Evolutionary conservation across 2,329 filamentous ascomycete genomes (phyloP), one percentile per base, ranked within the genome.

Genomic region (Diaporthe sp.): DNA sequence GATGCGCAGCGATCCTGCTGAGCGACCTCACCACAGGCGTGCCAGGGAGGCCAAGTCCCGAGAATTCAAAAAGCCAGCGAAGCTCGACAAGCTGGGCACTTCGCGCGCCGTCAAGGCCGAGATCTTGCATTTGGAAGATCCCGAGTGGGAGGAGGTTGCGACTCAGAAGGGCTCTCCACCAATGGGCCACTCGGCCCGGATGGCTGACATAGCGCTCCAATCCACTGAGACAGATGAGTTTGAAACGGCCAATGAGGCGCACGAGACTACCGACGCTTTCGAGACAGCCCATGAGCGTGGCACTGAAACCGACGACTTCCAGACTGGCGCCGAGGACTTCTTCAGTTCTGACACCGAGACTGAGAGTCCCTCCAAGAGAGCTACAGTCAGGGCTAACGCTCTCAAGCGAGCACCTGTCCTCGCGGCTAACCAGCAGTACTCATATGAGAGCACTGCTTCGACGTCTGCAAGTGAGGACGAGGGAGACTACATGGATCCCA

Each of bases 261-360:
- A 94, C 75, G 95, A 98, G 80, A 91, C 90, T 1, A 91, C 88
- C 77, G 91, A 93, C 76, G 90, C 88, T 12, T 92, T 92, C 76
- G 90, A 92, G 80, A 92, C 90, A 1, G 91, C 90, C 32, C 94
- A 97, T 79, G 96, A 98, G 83, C 91, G 92, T 37, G 90, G 87
- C 17, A 98, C 95, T 0, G 96, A 97, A 84, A 97, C 95, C 15
- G 96, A 98, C 78, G 95, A 95, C 76, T 98, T 98, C 90, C 94
- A 97, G 82, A 98, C 96, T 5, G 95, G 94, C n/a, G 91, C 92
- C 22, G 97, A 98, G 79, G 94, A 94, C 30, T 84, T 92, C 70
- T 89, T 89, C 22, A 95, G 92, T 80, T 93, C 91, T 73, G 94
- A 95, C 75, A 97, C 95, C 0, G 96, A 98, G 84, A 98, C 96